phyloP scores from a whole-genome alignment of 164 flowering plant genomes.

The Dillenia suffruticosa region DNA sequence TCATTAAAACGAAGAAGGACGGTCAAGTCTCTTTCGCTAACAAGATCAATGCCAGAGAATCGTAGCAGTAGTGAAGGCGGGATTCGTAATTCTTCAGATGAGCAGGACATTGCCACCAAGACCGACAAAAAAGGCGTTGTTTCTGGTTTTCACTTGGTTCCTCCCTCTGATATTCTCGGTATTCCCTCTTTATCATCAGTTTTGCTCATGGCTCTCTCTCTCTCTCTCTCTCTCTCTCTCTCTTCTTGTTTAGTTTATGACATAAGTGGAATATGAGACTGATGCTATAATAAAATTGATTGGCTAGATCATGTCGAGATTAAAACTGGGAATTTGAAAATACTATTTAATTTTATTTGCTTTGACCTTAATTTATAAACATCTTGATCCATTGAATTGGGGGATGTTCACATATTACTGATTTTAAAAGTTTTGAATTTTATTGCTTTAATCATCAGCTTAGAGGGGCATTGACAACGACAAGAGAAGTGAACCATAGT shows the following conservation, averaged over 20 bases:
- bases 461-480: no score
- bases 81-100: slow-evolving; percentile 15
- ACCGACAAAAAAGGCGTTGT: slow-evolving; percentile 44
- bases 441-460: no score
- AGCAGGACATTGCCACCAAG: slow-evolving; percentile 28
- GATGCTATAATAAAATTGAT: neutral
- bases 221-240: neutral
- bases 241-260: neutral
- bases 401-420: no score
- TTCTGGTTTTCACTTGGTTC: slow-evolving; percentile 35
- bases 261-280: neutral
- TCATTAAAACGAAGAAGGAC: slow-evolving; percentile 5
- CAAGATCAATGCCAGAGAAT: slow-evolving; percentile 9
- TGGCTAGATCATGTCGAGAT: neutral
- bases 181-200: neutral
- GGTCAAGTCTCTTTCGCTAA: slow-evolving; percentile 12
- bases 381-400: no score
- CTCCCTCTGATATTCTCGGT: slow-evolving; percentile 31
- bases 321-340: neutral
- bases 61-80: slow-evolving; percentile 8
- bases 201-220: neutral
- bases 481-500: no score
- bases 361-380: neutral
- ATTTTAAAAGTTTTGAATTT: no score
- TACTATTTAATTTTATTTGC: neutral